Base-by-base conservation (phyloP, 495 filamentous ascomycete species). In the Neurospora terricola region DNA sequence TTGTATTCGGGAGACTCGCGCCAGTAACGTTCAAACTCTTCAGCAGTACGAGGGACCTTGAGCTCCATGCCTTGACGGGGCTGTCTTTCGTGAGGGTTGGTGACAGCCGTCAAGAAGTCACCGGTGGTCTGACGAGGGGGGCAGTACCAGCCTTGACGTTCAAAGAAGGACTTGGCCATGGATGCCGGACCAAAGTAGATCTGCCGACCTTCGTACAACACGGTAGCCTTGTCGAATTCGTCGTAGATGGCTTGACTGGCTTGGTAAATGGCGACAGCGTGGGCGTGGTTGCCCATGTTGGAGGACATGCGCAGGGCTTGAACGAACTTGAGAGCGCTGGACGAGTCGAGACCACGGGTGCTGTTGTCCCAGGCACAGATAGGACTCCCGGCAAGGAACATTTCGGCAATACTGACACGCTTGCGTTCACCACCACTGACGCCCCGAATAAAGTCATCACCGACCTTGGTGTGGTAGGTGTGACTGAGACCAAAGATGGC, bases 381-480 rank as follows among this genome's bases (percentile, higher is more conserved):
- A 3, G 85, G 80, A 2, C 84, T 80, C 21, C 83, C 80, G 48
- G 84, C 81, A 11, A 88, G 76, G 48, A 84, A 80, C 78, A 83
- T 81, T 73, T 89, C 87, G 59, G 87, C 85, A 68, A 88, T 87
- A 37, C 82, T 86, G 23, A 87, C 85, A 45, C 87, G 82, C 43
- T 85, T 85, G 79, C 90, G 79, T 80, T 86, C 83, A 78, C 88
- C 88, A 14, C 88, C 86, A 73, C 87, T 89, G 0, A 89, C 88
- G 30, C 90, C 90, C 21, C 93, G 88, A 14, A 94, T 88, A 75
- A 88, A 94, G 77, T 92, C 91, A 78, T 96, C 91, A 70, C 94
- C 94, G 12, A 97, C 92, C 40, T 90, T 87, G 6, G 94, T 97
- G 77, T 94, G 87, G 76, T 89, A 80, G 3, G 82, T 83, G 68